Evolutionary conservation across 768 basidiomycete species (phyloP).

Genomic region (Austroboletus festivus): DNA sequence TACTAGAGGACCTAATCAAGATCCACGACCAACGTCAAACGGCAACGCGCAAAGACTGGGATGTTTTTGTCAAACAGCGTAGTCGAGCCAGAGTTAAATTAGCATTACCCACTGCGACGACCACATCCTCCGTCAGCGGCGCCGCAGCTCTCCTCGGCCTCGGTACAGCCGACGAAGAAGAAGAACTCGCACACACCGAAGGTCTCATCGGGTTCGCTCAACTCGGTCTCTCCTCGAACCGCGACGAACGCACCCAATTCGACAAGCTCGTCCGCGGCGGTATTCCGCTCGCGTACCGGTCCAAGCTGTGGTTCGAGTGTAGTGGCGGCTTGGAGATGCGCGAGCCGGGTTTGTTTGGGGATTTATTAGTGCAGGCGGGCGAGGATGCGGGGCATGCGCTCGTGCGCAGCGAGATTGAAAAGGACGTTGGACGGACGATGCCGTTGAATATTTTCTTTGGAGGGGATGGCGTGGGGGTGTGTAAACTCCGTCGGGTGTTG

Average conservation of each 20-base stretch:
- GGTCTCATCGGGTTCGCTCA: conserved; percentile 90
- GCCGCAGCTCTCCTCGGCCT: conserved; percentile 70
- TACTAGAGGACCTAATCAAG: conserved; percentile 73
- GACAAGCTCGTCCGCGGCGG: conserved; percentile 77
- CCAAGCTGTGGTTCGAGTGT: conserved; percentile 91
- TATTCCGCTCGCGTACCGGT: conserved; percentile 83
- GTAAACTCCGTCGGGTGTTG: conserved; percentile 86
- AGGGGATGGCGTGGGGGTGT: conserved; percentile 91
- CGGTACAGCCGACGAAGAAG: conserved; percentile 59
- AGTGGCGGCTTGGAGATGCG: conserved; percentile 89
- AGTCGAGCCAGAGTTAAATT: conserved; percentile 42
- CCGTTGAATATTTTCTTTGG: conserved; percentile 96
- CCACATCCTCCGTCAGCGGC: conserved; percentile 33
- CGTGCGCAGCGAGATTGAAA: conserved; percentile 84
- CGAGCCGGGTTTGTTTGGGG: conserved; percentile 87
- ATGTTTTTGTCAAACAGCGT: conserved; percentile 75
- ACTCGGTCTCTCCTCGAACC: conserved; percentile 68
- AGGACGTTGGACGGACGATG: conserved; percentile 91
- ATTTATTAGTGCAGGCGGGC: conserved; percentile 60
- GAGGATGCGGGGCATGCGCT: conserved; percentile 42
- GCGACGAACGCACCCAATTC: conserved; percentile 76
- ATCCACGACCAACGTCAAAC: conserved; percentile 81
- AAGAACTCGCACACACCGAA: conserved; percentile 77
- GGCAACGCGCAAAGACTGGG: conserved; percentile 77
- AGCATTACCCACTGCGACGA: conserved; percentile 14